phyloP scores from a whole-genome alignment of 495 filamentous ascomycete genomes.

The Aspergillus bertholletiae region DNA sequence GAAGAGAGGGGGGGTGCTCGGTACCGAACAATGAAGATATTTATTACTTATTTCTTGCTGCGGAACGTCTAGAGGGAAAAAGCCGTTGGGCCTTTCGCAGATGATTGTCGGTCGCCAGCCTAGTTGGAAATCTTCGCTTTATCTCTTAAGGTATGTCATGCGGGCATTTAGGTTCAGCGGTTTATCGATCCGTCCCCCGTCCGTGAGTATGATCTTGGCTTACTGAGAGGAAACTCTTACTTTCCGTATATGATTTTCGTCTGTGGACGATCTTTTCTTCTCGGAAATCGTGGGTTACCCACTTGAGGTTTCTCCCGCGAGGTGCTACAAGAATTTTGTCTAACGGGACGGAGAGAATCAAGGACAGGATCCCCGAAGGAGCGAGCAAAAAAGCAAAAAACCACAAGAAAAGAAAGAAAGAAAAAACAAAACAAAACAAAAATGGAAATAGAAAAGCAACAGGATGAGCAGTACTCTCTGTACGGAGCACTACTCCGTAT shows the following conservation, averaged over 20 bases:
- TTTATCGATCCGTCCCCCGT: constrained; percentile 36
- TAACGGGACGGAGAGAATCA: constrained; percentile 4
- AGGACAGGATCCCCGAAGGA: background rate
- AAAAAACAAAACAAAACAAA: background rate
- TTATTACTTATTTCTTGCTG: background rate
- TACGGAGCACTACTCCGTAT: too few species aligned
- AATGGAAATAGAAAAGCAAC: constrained; percentile 3
- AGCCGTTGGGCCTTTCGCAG: constrained; percentile 3
- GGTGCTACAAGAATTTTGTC: constrained; percentile 11
- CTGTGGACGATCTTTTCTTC: constrained; percentile 11
- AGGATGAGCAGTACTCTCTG: too few species aligned
- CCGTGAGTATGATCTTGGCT: constrained; percentile 19
- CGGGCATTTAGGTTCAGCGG: constrained; percentile 38
- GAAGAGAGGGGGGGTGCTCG: background rate
- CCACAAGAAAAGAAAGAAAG: constrained; percentile 1
- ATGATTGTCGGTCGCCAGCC: constrained; percentile 22
- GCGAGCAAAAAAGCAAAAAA: constrained; percentile 9
- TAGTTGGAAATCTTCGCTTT: constrained; percentile 13
- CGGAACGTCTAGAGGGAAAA: background rate
- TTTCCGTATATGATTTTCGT: constrained; percentile 7
- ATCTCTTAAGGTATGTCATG: constrained; percentile 33
- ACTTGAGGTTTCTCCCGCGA: background rate
- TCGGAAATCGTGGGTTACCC: constrained; percentile 8
- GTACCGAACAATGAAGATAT: constrained; percentile 2
- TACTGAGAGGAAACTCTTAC: constrained; percentile 5